These are phyloP conservation scores for Leonotis leonurus DNA, from an alignment of 257 asterid species.

Conservation along the genomic window DNA sequence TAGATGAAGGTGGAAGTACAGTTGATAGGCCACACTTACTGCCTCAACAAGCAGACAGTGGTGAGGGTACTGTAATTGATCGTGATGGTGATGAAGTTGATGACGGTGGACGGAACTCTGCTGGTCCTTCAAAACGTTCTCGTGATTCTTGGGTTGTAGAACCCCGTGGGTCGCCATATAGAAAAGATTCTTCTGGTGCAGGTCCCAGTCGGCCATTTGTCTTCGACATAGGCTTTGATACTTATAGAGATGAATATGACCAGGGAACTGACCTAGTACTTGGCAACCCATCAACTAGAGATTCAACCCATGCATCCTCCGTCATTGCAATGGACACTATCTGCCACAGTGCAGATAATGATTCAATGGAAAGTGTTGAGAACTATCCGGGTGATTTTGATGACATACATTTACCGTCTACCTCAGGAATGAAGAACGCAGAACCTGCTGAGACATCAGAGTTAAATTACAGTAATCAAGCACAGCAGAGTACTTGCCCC, in stretches of 20 bases:
- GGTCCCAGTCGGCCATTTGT: slow-evolving; percentile 87
- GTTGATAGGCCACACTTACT: slow-evolving; percentile 71
- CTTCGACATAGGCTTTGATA: slow-evolving; percentile 51
- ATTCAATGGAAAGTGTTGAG: slow-evolving; percentile 98
- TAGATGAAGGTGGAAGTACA: slow-evolving; percentile 99
- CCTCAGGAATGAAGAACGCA: slow-evolving; percentile 51
- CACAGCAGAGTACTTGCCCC: slow-evolving; percentile 88
- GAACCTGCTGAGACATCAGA: slow-evolving; percentile 78
- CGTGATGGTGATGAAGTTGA: slow-evolving; percentile 96
- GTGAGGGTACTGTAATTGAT: slow-evolving; percentile 96
- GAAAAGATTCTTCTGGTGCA: slow-evolving; percentile 63
- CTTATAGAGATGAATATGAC: slow-evolving; percentile 46
- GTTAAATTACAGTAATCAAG: slow-evolving; percentile 87
- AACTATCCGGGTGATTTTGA: slow-evolving; percentile 75
- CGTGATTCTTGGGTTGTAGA: slow-evolving; percentile 49
- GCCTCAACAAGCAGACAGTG: slow-evolving; percentile 81
- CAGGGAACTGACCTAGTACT: slow-evolving; percentile 49
- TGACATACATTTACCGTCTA: slow-evolving; percentile 71
- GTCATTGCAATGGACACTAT: slow-evolving; percentile 98
- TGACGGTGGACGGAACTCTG: slow-evolving; percentile 71
- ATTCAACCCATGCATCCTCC: slow-evolving; percentile 74
- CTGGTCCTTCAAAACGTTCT: slow-evolving; percentile 86
- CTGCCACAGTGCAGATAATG: slow-evolving; percentile 57
- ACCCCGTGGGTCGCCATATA: slow-evolving; percentile 34
- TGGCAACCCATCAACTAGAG: slow-evolving; percentile 62